Conservation (phyloP, 805 yeast species). For the Wickerhamiella dianesei region DNA sequence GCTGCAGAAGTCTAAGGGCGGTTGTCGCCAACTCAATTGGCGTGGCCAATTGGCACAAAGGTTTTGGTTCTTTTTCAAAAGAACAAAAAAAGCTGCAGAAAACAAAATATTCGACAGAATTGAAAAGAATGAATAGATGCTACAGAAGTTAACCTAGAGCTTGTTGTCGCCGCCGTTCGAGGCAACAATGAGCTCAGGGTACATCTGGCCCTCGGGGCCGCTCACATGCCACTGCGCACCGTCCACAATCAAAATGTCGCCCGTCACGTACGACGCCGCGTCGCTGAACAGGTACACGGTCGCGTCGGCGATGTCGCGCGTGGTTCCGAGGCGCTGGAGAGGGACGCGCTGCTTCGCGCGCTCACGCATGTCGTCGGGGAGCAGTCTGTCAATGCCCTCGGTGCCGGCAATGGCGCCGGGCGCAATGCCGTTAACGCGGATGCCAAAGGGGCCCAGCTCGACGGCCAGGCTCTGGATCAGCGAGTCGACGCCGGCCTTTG, state of each 20-base stretch:
- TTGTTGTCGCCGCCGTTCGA: constrained; percentile 27
- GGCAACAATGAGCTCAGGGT: constrained; percentile 32
- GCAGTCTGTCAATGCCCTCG: constrained; percentile 66
- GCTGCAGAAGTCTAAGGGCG: too few relatives aligned
- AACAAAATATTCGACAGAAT: background rate
- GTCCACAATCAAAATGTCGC: constrained; percentile 67
- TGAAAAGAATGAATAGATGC: too few relatives aligned
- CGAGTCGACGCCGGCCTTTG: constrained; percentile 92
- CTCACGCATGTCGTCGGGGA: constrained; percentile 30
- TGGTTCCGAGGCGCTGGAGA: constrained; percentile 37
- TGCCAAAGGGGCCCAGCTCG: constrained; percentile 82
- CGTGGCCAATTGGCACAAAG: too few relatives aligned
- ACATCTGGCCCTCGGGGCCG: constrained; percentile 26
- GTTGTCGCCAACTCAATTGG: too few relatives aligned
- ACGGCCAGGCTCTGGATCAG: constrained; percentile 72
- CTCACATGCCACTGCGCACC: constrained; percentile 75
- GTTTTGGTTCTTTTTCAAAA: too few relatives aligned
- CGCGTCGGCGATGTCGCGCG: constrained; percentile 73
- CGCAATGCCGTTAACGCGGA: constrained; percentile 72
- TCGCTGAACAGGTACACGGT: constrained; percentile 75
- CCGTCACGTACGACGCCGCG: constrained; percentile 67
- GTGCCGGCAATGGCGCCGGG: constrained; percentile 86
- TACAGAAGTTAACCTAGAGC: constrained; percentile 22
- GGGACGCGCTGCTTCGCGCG: constrained; percentile 41
- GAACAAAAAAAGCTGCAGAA: too few relatives aligned